Percentiles rank a stretch among this genome's conserved stretches.
phyloP scores from a whole-genome alignment of 345 rosid species.

The Hypericum perforatum region DNA sequence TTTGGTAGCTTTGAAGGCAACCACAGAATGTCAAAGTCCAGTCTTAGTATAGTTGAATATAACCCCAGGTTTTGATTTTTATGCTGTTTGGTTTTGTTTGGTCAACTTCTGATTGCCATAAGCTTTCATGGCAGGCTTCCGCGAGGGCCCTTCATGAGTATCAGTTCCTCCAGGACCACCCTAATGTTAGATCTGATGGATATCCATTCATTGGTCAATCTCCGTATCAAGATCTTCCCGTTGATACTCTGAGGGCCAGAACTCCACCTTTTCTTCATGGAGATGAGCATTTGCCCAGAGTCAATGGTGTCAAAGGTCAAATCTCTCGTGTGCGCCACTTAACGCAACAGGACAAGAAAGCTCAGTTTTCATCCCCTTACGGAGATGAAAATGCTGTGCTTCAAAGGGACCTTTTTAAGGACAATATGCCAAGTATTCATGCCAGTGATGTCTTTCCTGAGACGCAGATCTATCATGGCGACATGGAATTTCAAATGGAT shows the following conservation, averaged over 20 bases:
- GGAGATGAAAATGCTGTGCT: slow-evolving; percentile 37
- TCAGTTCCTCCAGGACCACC: slow-evolving; percentile 81
- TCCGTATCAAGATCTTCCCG: slow-evolving; percentile 31
- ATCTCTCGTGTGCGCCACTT: slow-evolving; percentile 54
- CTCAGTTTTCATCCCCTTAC: slow-evolving; percentile 29
- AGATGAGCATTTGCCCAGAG: slow-evolving; percentile 31
- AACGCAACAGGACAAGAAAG: slow-evolving; percentile 52
- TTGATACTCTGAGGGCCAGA: slow-evolving; percentile 33
- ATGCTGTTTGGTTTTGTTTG: too few species aligned
- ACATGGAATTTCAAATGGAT: slow-evolving; percentile 45
- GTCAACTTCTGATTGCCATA: too few species aligned
- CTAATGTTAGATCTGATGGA: slow-evolving; percentile 51
- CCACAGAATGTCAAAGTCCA: too few species aligned
- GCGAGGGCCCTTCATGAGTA: slow-evolving; percentile 64
- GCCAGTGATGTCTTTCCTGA: slow-evolving; percentile 35
- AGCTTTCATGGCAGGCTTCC: slow-evolving; percentile 21
- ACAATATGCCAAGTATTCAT: slow-evolving; percentile 27
- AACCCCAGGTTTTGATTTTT: too few species aligned
- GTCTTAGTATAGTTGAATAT: too few species aligned
- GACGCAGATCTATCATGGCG: slow-evolving; percentile 36
- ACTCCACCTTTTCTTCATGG: slow-evolving; percentile 25
- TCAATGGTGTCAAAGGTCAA: slow-evolving; percentile 37
- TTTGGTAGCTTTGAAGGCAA: too few species aligned
- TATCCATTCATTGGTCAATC: slow-evolving; percentile 43
- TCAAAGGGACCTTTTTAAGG: slow-evolving; percentile 31